These are phyloP conservation scores for Ampelomyces quisqualis DNA, from an alignment of 2,329 filamentous ascomycete genomes.

Conservation along the genomic window DNA sequence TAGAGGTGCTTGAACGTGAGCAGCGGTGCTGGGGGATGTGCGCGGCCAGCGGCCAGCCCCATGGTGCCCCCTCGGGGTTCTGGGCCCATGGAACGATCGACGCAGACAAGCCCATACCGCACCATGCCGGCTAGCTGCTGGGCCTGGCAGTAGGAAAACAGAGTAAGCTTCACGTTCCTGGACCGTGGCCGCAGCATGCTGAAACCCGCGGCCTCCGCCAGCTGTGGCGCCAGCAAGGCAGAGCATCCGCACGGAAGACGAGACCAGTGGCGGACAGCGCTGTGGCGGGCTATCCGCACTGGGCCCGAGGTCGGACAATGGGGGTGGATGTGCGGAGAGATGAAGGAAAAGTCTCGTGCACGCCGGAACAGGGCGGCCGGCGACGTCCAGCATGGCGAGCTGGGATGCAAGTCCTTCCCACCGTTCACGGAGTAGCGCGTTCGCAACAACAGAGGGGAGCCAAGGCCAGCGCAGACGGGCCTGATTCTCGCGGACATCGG, in stretches of 20 bases:
- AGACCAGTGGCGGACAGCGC: too few species aligned
- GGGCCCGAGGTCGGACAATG: conserved; percentile 19
- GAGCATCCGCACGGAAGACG: too few species aligned
- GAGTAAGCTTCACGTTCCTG: conserved; percentile 35
- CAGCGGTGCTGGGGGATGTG: conserved; percentile 33
- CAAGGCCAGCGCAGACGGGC: conserved; percentile 15
- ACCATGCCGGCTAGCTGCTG: conserved; percentile 26
- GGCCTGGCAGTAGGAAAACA: conserved; percentile 14
- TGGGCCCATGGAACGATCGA: conserved; percentile 43
- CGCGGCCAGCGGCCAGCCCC: conserved; percentile 32
- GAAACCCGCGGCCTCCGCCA: conserved; percentile 18
- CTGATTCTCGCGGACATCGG: conserved; percentile 34
- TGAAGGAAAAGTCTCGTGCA: conserved; percentile 11
- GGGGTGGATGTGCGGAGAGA: conserved; percentile 23
- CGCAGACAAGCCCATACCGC: conserved; percentile 25
- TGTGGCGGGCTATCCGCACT: too few species aligned
- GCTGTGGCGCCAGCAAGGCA: too few species aligned
- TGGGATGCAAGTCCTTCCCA: conserved; percentile 16
- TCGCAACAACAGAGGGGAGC: conserved; percentile 12
- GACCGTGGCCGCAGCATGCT: conserved; percentile 27
- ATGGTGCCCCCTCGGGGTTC: conserved; percentile 31
- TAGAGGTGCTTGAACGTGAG: conserved; percentile 25
- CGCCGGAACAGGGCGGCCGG: conserved; percentile 18
- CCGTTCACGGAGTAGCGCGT: conserved; percentile 19
- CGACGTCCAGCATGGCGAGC: conserved; percentile 27